These are phyloP conservation scores for Arthrobotrys sphaeroides DNA, from an alignment of 2,329 filamentous ascomycete species.

Conservation along the genomic window DNA sequence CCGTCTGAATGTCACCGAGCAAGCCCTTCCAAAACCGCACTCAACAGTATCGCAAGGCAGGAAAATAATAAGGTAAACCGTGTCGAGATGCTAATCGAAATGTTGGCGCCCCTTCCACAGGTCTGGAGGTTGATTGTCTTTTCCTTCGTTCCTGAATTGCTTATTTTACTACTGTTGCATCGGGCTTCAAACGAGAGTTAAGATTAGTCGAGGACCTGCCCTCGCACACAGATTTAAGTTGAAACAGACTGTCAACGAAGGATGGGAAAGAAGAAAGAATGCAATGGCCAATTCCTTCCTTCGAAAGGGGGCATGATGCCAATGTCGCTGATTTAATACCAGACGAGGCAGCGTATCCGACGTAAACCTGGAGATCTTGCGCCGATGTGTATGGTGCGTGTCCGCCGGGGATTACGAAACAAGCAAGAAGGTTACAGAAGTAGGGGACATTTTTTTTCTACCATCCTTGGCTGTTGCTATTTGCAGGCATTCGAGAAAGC, in stretches of 20 bases:
- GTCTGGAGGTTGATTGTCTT: too few relatives aligned
- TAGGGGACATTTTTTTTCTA: conserved; percentile 49
- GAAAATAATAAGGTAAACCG: neutral
- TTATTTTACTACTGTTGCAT: conserved; percentile 2
- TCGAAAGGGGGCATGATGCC: conserved; percentile 4
- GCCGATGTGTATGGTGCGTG: neutral
- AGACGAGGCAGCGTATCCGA: conserved; percentile 2
- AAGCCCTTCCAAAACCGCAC: neutral
- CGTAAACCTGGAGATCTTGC: conserved; percentile 7
- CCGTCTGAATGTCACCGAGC: neutral
- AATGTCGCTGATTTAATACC: neutral
- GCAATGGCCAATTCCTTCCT: neutral
- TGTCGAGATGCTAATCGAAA: neutral
- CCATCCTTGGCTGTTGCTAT: conserved; percentile 47
- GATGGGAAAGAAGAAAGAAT: conserved; percentile 20
- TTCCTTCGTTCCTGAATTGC: conserved; percentile 5
- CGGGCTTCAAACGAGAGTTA: conserved; percentile 22
- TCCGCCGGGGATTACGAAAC: conserved; percentile 28
- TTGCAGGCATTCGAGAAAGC: conserved; percentile 33
- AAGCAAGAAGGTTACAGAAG: conserved; percentile 16
- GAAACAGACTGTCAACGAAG: conserved; percentile 15
- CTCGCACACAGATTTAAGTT: conserved; percentile 19
- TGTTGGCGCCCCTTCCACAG: neutral
- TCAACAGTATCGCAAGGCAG: neutral
- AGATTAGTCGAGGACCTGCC: conserved; percentile 31